Conservation (phyloP, 257 asterid species). For the Solanum okadae region DNA sequence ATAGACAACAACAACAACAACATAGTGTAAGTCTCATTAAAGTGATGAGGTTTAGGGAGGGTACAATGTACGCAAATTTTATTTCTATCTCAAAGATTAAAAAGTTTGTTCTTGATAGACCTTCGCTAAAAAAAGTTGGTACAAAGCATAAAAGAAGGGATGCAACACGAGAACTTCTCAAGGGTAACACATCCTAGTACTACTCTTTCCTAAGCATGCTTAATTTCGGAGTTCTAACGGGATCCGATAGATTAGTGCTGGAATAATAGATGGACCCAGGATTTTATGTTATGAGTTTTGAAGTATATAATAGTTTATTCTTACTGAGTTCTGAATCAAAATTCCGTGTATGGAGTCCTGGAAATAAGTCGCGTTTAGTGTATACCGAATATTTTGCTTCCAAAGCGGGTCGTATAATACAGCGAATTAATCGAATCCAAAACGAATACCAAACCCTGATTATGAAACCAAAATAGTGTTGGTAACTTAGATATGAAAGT, state of each 20-base stretch:
- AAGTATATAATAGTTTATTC: not conserved
- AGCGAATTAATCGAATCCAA: not conserved
- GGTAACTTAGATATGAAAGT: not conserved
- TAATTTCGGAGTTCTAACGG: accelerated
- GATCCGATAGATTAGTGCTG: not conserved
- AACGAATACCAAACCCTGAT: not conserved
- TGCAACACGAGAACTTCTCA: not conserved
- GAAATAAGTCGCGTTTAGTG: not conserved
- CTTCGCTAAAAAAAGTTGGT: not conserved
- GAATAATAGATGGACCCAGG: not conserved
- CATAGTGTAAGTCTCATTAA: not conserved
- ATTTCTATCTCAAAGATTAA: not conserved
- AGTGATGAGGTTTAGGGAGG: not conserved
- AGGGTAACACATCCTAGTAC: not conserved
- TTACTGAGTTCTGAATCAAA: not conserved
- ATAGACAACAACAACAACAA: not conserved
- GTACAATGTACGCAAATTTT: not conserved
- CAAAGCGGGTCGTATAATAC: not conserved
- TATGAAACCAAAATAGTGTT: not conserved
- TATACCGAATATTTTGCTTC: not conserved
- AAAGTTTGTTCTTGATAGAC: not conserved
- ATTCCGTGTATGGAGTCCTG: accelerated
- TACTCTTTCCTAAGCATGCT: too few species aligned
- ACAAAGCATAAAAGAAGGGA: not conserved
- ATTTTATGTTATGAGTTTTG: not conserved